Base-by-base conservation (phyloP, 345 rosid genomes). In the Salix koriyanagi region DNA sequence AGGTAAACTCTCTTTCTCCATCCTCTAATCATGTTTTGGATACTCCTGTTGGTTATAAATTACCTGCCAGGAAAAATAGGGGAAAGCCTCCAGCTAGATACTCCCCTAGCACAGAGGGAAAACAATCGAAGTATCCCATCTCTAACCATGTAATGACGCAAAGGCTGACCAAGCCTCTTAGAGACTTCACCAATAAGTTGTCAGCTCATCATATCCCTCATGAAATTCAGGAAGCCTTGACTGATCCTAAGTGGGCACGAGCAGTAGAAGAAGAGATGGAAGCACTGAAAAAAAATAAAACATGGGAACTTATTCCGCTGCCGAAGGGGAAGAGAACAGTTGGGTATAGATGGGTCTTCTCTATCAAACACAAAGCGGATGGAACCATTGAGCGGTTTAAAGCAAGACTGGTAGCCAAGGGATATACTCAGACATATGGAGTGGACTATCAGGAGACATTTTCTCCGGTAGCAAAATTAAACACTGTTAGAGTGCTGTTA, bases 131-230 rank as follows among this genome's bases (percentile, higher is more conserved):
- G 26, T 66, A 66, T 19, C 46, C 44, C 6, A 36, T 66, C 19
- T 25, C 26, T 3, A 66, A 66, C 2, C 23, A 66, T 66, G 26
- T 36, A 3, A 16, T 6, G 0, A 66, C 69, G 5, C 15, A 36
- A 8, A 66, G 14, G 5, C 2, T 36, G 0, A 1, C 16, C 6
- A 8, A 28, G 3, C 65, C 65, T 0, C 25, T 30, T 0, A 32
- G 2, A 21, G 36, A 7, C 9, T 65, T 65, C 5, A 10, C 4
- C 0, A 12, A 65, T 19, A 65, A 65, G 4, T 13, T 65, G 0
- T 65, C 15, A 1, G 0, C 25, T 12, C 0, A 6, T 1, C 16
- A 32, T 7, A 3, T n/a, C 15, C 50, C 19, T 0, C 7, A 10
- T 18, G 13, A 2, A 39, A 2, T 67, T 48, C 5, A 37, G 0